A percentile compares a stretch with the other conserved stretches of the same genome.
These are phyloP conservation scores for Chytriomyces sp. DNA, from an alignment of 192 early-diverging fungal genomes.

Conservation along the genomic window DNA sequence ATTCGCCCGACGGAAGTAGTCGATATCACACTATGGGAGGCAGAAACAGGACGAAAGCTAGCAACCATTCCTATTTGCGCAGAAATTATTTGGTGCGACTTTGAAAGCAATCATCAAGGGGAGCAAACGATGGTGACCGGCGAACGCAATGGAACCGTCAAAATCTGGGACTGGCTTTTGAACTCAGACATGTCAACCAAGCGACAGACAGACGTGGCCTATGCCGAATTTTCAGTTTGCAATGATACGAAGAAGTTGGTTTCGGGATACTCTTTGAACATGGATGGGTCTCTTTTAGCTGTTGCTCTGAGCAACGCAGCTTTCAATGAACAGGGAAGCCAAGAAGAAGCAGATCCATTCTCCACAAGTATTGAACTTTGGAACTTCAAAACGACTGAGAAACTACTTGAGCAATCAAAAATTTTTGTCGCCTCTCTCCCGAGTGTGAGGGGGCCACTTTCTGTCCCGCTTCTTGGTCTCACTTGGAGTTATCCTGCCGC, in stretches of 20 bases:
- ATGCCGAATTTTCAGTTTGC: constrained; percentile 6
- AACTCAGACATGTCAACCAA: neutral
- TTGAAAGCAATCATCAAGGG: constrained; percentile 1
- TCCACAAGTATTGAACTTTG: constrained; percentile 23
- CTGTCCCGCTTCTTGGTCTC: neutral
- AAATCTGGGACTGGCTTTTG: constrained; percentile 25
- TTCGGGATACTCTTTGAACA: constrained; percentile 17
- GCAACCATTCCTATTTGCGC: neutral
- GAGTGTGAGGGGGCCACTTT: neutral
- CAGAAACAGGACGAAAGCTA: neutral
- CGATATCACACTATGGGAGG: constrained; percentile 15
- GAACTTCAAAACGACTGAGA: constrained; percentile 11
- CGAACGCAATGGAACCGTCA: constrained; percentile 17
- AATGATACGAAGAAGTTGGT: neutral
- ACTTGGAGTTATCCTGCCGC: constrained; percentile 10
- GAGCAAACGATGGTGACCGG: constrained; percentile 15
- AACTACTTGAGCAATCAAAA: neutral
- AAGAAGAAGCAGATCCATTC: no score
- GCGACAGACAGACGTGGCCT: neutral
- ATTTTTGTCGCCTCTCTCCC: constrained; percentile 6
- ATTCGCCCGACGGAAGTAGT: neutral
- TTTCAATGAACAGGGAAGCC: no score
- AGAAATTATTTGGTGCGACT: constrained; percentile 30
- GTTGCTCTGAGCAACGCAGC: neutral
- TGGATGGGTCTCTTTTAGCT: neutral